Base-by-base conservation (phyloP, 202 grass and related monocot genomes). In the Dendrocalamus latiflorus region DNA sequence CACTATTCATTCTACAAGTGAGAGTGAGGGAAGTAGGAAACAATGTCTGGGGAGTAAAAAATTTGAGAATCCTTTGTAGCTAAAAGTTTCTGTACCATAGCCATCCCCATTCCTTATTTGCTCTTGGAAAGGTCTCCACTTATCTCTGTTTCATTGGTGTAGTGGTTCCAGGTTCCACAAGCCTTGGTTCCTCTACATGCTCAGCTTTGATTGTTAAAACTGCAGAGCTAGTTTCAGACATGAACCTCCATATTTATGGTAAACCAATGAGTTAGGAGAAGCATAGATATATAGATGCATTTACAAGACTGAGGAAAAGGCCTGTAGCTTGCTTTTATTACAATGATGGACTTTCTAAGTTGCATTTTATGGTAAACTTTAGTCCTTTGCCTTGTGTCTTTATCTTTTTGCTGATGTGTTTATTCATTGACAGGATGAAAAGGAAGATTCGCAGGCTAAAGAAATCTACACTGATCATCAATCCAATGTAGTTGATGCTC, bases 401-500 rank as follows among this genome's bases (percentile, higher is more conserved):
- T 43, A 70, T 9, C 11, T 78, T 82, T 21, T 61, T 41, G 4
- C 25, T 87, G 71, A 84, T 65, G 36, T 72, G 9, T 68, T 70
- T 66, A 9, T 54, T 42, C 20, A 16, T 54, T 70, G 22, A 51
- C 63, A 89, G 78, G 92, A 86, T 44, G 91, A 85, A 58, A 76
- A 83, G 21, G 84, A 91, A 43, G 78, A 58, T 47, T 47, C 44
- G 0, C 84, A 89, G 49, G 72, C 43, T 43, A 83, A 65, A 1
- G 92, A 91, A 76, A 70, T 51, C 22, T 68, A 86, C 44, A 58
- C 14, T 60, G 81, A 89, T 16, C 41, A 85, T 72, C 87, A 85
- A 25, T 70, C 84, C 51, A 70, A 57, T 64, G 18, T 63, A 9
- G 68, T 66, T 24, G 87, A 91, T 73, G 67, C 42, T 42, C 56